Percentiles rank a stretch among this genome's conserved stretches.
These are phyloP conservation scores for Colletotrichum destructivum DNA, from an alignment of 2,329 filamentous ascomycete genomes.

Conservation along the genomic window DNA sequence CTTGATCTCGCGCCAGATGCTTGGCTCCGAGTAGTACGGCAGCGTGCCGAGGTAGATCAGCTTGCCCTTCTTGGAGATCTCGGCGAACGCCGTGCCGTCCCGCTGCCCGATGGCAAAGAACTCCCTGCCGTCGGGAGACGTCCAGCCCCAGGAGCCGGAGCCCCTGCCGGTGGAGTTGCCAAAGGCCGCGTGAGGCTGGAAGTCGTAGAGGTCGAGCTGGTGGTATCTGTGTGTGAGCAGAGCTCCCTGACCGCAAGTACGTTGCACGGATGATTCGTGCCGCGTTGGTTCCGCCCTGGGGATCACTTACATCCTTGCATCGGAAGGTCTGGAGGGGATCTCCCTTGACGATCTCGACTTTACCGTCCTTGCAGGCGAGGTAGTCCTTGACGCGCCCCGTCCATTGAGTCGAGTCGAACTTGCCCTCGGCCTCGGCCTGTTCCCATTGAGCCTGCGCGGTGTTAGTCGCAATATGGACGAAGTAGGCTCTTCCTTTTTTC, in stretches of 20 bases:
- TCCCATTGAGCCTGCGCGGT: constrained; percentile 50
- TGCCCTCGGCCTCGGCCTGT: constrained; percentile 51
- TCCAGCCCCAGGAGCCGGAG: constrained; percentile 57
- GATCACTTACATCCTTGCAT: constrained; percentile 53
- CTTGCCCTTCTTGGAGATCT: constrained; percentile 56
- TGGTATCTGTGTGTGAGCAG: constrained; percentile 2
- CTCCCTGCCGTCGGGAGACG: constrained; percentile 57
- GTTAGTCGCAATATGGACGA: not conserved
- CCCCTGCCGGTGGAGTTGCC: constrained; percentile 55
- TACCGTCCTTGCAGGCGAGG: constrained; percentile 55
- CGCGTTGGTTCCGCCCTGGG: not conserved
- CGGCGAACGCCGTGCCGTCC: constrained; percentile 60
- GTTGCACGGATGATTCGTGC: no score
- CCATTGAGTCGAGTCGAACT: constrained; percentile 53
- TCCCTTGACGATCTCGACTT: constrained; percentile 57
- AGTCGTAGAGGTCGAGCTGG: constrained; percentile 68
- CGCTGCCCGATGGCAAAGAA: constrained; percentile 58
- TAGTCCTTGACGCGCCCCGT: constrained; percentile 44
- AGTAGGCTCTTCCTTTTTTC: not conserved
- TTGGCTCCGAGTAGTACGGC: constrained; percentile 52
- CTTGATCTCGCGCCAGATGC: constrained; percentile 55
- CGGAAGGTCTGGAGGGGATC: constrained; percentile 60
- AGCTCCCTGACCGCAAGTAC: not conserved
- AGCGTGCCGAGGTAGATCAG: constrained; percentile 59
- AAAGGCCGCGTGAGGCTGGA: constrained; percentile 64